A percentile compares a stretch with the other conserved stretches of the same genome.
Conservation (phyloP, 2,329 filamentous ascomycete species). For the Aspergillus alliaceus region DNA sequence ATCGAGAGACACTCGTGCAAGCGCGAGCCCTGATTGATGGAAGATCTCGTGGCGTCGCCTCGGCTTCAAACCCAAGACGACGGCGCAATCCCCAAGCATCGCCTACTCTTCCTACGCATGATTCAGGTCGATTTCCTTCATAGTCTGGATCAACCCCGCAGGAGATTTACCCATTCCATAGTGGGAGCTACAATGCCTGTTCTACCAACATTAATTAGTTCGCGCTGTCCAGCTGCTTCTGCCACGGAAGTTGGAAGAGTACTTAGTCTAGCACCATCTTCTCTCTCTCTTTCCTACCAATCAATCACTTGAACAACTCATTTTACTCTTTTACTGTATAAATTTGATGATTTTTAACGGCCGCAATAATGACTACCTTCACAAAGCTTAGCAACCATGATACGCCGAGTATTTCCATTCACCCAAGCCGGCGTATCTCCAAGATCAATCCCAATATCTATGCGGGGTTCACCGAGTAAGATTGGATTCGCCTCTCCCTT, state of each 20-base stretch:
- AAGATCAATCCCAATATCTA: conserved; percentile 80
- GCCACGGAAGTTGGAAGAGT: conserved; percentile 5
- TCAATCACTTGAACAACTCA: neutral
- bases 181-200: conserved; percentile 9
- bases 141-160: conserved; percentile 25
- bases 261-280: neutral
- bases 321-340: conserved; percentile 3
- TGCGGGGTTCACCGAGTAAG: conserved; percentile 80
- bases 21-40: conserved; percentile 22
- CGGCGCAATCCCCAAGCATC: conserved; percentile 5
- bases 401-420: conserved; percentile 64
- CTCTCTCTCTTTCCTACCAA: conserved; percentile 8
- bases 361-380: conserved; percentile 66
- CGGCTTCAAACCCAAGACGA: conserved; percentile 16
- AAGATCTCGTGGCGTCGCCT: conserved; percentile 17
- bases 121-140: neutral
- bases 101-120: neutral
- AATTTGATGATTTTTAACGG: neutral
- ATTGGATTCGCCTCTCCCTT: conserved; percentile 5
- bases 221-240: conserved; percentile 16
- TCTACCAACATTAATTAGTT: conserved; percentile 19
- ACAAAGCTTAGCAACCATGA: conserved; percentile 64
- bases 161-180: conserved; percentile 33
- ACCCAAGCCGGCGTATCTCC: conserved; percentile 64
- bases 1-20: neutral